Base-by-base conservation (phyloP, 306 rosid genomes). In the Cucumis hystrix region DNA sequence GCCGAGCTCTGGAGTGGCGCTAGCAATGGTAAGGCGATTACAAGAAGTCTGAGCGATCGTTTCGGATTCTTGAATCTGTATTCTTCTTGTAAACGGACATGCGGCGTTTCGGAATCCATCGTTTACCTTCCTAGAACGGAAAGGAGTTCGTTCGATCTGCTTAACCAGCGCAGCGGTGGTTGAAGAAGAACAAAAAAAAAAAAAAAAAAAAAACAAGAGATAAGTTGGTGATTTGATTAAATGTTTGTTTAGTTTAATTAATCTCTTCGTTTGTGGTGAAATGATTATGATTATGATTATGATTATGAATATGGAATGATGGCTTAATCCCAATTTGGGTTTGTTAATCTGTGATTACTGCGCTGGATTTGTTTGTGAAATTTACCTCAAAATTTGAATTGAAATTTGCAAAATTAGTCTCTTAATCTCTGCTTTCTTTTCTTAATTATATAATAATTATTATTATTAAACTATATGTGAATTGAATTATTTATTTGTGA, bases 1-100 rank as follows among this genome's bases (percentile, higher is more conserved):
- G 81, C 80, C 58, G 33, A 78, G 25, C 79, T 81, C 21, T 88
- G 87, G 86, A 72, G 16, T 25, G 43, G 60, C 23, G 28, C 10
- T 23, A 86, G 60, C 78, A 84, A 41, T 30, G 62, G 80, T n/a
- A 82, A 86, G 20, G 91, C 91, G 84, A 84, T 88, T 9, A 74
- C 97, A 5, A 91, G 97, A 72, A 92, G 97, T 83, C 30, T 88
- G 4, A 88, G 96, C 76, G 93, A 88, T 57, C 90, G 96, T 78
- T 85, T 96, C 74, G 93, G 91, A 6, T 87, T 91, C 41, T 66
- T 89, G 41, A 86, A 67, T 64, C 83, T 92, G 20, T 82, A 88
- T 67, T 71, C 82, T 59, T 86, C 96, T 68, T 95, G 99, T 83
- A 92, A 90, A 85, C 87, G 91, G 74, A 87, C 91, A 71, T 86